Percentiles rank a stretch among this genome's conserved stretches.
Conservation (phyloP, 2,329 filamentous ascomycete genomes). For the Sporothrix humicola region DNA sequence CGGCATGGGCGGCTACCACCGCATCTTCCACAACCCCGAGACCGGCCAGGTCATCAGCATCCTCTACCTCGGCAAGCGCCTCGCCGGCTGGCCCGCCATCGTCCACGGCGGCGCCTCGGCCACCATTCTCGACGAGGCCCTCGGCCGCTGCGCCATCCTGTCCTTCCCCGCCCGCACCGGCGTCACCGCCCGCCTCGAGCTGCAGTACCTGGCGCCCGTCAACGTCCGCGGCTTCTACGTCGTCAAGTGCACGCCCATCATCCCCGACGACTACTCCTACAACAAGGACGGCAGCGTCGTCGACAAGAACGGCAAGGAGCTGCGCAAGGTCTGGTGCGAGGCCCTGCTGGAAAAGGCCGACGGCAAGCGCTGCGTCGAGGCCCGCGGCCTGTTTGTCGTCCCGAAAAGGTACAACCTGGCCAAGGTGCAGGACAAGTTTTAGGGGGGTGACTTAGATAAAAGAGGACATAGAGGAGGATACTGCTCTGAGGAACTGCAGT, state of each 20-base stretch:
- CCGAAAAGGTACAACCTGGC: conserved; percentile 53
- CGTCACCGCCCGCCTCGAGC: conserved; percentile 61
- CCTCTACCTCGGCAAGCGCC: conserved; percentile 69
- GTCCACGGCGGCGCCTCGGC: conserved; percentile 74
- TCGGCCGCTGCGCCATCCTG: conserved; percentile 65
- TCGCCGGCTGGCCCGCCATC: conserved; percentile 72
- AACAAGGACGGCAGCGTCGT: conserved; percentile 32
- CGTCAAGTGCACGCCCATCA: conserved; percentile 56
- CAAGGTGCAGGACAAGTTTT: conserved; percentile 36
- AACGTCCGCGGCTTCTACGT: conserved; percentile 68
- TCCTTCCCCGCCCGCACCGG: conserved; percentile 56
- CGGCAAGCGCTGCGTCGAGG: conserved; percentile 64
- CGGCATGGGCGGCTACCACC: conserved; percentile 58
- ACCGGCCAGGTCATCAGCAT: conserved; percentile 66
- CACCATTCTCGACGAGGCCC: conserved; percentile 71
- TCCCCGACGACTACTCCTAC: conserved; percentile 43
- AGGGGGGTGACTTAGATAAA: neutral
- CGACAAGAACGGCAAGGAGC: conserved; percentile 44
- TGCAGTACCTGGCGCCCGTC: conserved; percentile 68
- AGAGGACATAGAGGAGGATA: no score
- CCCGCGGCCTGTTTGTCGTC: conserved; percentile 64
- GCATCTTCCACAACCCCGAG: conserved; percentile 66
- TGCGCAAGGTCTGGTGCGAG: conserved; percentile 60
- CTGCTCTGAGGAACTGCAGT: neutral
- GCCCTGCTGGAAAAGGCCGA: conserved; percentile 60